phyloP scores from a whole-genome alignment of 331 rosid species.

The Rosa hybrid region DNA sequence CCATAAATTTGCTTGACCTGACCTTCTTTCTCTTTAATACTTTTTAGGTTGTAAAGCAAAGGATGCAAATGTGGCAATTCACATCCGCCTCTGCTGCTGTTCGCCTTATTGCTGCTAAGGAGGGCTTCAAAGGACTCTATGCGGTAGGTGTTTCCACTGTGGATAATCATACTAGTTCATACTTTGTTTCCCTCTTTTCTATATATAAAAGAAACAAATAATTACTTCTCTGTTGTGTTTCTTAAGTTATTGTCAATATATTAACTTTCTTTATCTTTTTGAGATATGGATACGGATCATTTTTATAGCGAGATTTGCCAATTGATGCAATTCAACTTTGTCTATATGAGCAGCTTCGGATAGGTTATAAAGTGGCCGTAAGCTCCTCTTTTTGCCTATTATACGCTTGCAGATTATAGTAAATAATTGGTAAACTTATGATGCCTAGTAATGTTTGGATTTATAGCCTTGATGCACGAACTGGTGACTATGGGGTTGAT shows the following conservation, averaged over 20 bases:
- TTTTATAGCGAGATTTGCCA: conserved; percentile 52
- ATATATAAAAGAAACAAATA: not conserved
- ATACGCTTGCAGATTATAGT: conserved; percentile 4
- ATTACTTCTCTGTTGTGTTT: conserved; percentile 12
- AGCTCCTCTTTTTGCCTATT: conserved; percentile 21
- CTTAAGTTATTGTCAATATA: not conserved
- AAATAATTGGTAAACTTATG: not conserved
- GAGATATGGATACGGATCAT: conserved; percentile 52
- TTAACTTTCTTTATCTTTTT: conserved; percentile 35
- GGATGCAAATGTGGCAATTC: conserved; percentile 95
- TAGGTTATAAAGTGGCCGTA: conserved; percentile 51
- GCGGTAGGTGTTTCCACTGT: conserved; percentile 51
- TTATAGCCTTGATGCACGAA: conserved; percentile 1
- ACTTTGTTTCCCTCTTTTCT: not conserved
- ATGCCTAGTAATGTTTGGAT: not conserved
- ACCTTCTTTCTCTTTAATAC: conserved; percentile 21
- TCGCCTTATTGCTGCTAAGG: conserved; percentile 69
- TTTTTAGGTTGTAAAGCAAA: conserved; percentile 91
- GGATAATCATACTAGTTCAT: not conserved
- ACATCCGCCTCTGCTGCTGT: conserved; percentile 82
- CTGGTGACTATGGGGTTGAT: not conserved
- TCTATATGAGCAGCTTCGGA: conserved; percentile 54
- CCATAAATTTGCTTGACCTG: conserved; percentile 24
- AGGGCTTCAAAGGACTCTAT: conserved; percentile 62
- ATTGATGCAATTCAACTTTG: conserved; percentile 59